Base-by-base conservation (phyloP, 805 yeast species). In the Yarrowia yakushimensis region DNA sequence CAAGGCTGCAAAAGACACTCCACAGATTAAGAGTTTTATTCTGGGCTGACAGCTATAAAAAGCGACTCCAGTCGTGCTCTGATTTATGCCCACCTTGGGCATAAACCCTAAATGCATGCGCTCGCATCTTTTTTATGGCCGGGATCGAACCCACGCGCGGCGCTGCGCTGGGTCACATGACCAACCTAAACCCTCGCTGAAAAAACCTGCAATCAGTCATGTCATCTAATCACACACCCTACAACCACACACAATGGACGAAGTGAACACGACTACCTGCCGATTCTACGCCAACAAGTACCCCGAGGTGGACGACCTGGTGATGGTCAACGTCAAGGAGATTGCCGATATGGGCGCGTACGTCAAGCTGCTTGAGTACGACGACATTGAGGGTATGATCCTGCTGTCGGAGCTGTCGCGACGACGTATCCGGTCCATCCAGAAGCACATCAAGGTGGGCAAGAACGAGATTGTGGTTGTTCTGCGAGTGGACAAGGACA, bases 331-430 rank as follows among this genome's bases (percentile, higher is more conserved):
- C 77, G 99, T 94, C 66, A 74, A 74, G 71, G 77, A 74, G 65
- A 94, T 94, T 70, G 99, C 98, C 69, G 99, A 94, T 77, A 94
- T 94, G 99, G 99, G 99, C 65, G 99, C 99, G 13, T 94, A 94
- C 76, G 79, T 94, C 67, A 93, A 91, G 76, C 82, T 94, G 67
- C 82, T 94, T 67, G 99, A 94, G 78, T 94, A 94, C 74, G 98
- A 94, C 78, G 94, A 93, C 75, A 93, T 94, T 73, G 99, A 94
- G 78, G 99, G 99, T 72, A 94, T 94, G 99, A 96, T 94, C 64
- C 81, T 94, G 68, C 83, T 94, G 71, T 88, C 96, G 42, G 99
- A 94, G 79, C 83, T 94, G 69, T 92, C 98, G 36, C 89, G 99
- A 84, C 90, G 99, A 82, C 96, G 99, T 80, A 94, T 94, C 72